phyloP scores from a whole-genome alignment of 2,329 filamentous ascomycete species.

The Calonectria leucothoes region DNA sequence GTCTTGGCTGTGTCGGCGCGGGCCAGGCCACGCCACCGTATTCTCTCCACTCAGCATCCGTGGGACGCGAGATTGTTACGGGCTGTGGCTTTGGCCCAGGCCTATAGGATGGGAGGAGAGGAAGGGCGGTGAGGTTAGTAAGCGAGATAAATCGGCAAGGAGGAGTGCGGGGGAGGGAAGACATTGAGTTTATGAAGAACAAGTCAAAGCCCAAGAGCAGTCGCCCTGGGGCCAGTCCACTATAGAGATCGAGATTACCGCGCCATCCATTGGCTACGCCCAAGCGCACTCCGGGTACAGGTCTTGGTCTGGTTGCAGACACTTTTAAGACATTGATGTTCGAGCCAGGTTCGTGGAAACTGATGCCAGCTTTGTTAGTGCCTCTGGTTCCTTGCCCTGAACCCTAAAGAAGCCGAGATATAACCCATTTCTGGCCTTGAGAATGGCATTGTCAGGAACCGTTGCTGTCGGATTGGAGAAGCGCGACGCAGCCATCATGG shows the following conservation, averaged over 20 bases:
- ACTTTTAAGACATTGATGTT: neutral
- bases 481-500: neutral
- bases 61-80: no score
- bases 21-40: neutral
- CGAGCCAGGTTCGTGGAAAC: neutral
- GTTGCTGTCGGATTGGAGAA: neutral
- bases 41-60: no score
- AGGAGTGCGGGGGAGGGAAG: no score
- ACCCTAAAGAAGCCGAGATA: neutral
- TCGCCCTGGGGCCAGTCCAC: no score
- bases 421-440: neutral
- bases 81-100: no score
- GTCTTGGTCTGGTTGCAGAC: neutral
- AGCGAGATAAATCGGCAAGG: no score
- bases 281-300: neutral
- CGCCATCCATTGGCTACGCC: neutral
- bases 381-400: neutral
- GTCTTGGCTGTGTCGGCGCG: neutral
- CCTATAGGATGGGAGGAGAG: no score
- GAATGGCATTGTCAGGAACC: neutral
- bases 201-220: no score
- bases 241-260: neutral
- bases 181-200: no score
- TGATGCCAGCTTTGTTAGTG: neutral
- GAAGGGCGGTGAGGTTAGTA: no score